Evolutionary conservation across 1,284 basidiomycete genomes (phyloP).

Genomic region (Chalciporus sp.): DNA sequence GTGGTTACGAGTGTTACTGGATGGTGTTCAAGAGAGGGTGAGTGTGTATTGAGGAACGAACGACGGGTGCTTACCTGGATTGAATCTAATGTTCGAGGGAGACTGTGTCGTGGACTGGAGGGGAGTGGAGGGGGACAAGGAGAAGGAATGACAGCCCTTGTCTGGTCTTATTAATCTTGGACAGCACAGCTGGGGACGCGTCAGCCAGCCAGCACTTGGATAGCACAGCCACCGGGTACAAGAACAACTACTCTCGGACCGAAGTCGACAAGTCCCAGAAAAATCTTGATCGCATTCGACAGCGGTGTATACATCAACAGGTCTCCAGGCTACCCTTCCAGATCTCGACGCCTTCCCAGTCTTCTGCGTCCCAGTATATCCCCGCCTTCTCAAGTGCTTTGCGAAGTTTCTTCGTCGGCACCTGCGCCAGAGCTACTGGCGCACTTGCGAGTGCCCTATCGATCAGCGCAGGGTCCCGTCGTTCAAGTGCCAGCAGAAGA

Average conservation of each 20-base stretch:
- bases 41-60: background rate
- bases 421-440: conserved; percentile 57
- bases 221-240: conserved; percentile 27
- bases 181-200: conserved; percentile 35
- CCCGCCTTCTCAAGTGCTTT: conserved; percentile 65
- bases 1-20: background rate
- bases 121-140: conserved; percentile 1
- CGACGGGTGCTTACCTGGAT: conserved; percentile 1
- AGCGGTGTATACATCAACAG: background rate
- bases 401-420: conserved; percentile 61
- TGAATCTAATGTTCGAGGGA: background rate
- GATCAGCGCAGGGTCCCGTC: conserved; percentile 71
- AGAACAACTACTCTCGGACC: background rate
- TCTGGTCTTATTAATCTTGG: conserved; percentile 29
- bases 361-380: conserved; percentile 59
- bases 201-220: conserved; percentile 23
- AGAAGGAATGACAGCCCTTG: background rate
- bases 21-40: background rate
- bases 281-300: background rate
- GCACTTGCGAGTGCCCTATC: conserved; percentile 53
- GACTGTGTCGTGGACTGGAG: conserved; percentile 1
- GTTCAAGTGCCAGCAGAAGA: conserved; percentile 76
- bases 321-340: conserved; percentile 47
- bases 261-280: too few species aligned
- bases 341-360: conserved; percentile 79